phyloP scores from a whole-genome alignment of 2,329 filamentous ascomycete species.

The Trichoderma semiorbis region DNA sequence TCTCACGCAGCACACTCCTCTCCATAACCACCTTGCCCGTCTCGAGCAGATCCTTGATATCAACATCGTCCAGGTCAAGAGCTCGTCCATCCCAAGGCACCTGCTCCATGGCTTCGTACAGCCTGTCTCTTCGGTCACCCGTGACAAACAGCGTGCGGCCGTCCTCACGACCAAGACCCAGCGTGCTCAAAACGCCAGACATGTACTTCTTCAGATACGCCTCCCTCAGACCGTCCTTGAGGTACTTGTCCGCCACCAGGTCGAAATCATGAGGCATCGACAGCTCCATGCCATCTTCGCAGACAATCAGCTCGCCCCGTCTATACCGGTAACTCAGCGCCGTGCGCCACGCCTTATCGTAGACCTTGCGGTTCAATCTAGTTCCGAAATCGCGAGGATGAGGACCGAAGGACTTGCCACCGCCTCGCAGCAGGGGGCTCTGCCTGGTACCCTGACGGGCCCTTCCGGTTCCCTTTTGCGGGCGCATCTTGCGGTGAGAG shows the following conservation, averaged over 20 bases:
- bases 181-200: constrained; percentile 63
- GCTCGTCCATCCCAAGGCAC: constrained; percentile 65
- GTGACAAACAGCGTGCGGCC: constrained; percentile 78
- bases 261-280: constrained; percentile 49
- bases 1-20: constrained; percentile 69
- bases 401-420: constrained; percentile 87
- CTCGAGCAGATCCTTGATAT: constrained; percentile 92
- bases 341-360: constrained; percentile 92
- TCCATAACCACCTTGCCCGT: constrained; percentile 84
- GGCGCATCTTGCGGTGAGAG: constrained; percentile 74
- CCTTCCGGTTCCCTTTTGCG: constrained; percentile 80
- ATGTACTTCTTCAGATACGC: constrained; percentile 62
- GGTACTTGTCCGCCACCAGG: constrained; percentile 38
- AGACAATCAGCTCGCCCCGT: constrained; percentile 80
- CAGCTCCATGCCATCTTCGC: constrained; percentile 74
- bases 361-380: constrained; percentile 79
- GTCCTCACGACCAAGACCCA: constrained; percentile 64
- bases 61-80: constrained; percentile 71
- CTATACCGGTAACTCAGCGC: constrained; percentile 89
- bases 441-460: constrained; percentile 80
- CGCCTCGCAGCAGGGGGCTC: constrained; percentile 76
- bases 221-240: constrained; percentile 48
- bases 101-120: constrained; percentile 65
- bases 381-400: constrained; percentile 89
- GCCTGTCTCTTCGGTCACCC: constrained; percentile 52